Evolutionary conservation across 1,284 basidiomycete species (phyloP), one percentile per base, ranked within the genome.

Genomic region (Retiboletus fuscus): DNA sequence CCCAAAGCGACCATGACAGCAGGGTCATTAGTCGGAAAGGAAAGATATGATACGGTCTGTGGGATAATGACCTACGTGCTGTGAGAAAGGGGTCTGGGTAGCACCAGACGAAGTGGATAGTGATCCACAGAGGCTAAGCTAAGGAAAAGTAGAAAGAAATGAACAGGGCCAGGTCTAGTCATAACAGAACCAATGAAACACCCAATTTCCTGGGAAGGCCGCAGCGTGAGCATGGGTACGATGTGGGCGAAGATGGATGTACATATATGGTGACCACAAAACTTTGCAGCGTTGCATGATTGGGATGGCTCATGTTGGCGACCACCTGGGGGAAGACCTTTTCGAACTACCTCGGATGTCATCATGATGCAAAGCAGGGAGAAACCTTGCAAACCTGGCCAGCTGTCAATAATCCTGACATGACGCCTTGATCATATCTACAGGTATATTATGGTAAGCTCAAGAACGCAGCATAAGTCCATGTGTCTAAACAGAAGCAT

Each of bases 131-230:
- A n/a, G n/a, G n/a, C n/a, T n/a, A n/a, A n/a, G n/a, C n/a, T n/a
- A n/a, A n/a, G n/a, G n/a, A n/a, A n/a, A n/a, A n/a, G n/a, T n/a
- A n/a, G n/a, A n/a, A n/a, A n/a, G n/a, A n/a, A n/a, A n/a, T n/a
- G n/a, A n/a, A n/a, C n/a, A n/a, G n/a, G n/a, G n/a, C n/a, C n/a
- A n/a, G n/a, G n/a, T n/a, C n/a, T n/a, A n/a, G n/a, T n/a, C n/a
- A n/a, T n/a, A n/a, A n/a, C n/a, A n/a, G 88, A 87, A 47, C 88
- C 88, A 53, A 86, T 78, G 73, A 88, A 64, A 63, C 81, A 82
- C 22, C 79, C 81, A 1, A 81, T 74, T 69, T 80, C 81, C 79
- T 82, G 58, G 5, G 46, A 2, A 16, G 46, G 30, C n/a, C 20
- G 13, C 8, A 1, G 28, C 10, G 13, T 75, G n/a, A 74, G 65